These are phyloP conservation scores for Dalbergia cochinchinensis DNA, from an alignment of 306 rosid genomes.

Conservation along the genomic window DNA sequence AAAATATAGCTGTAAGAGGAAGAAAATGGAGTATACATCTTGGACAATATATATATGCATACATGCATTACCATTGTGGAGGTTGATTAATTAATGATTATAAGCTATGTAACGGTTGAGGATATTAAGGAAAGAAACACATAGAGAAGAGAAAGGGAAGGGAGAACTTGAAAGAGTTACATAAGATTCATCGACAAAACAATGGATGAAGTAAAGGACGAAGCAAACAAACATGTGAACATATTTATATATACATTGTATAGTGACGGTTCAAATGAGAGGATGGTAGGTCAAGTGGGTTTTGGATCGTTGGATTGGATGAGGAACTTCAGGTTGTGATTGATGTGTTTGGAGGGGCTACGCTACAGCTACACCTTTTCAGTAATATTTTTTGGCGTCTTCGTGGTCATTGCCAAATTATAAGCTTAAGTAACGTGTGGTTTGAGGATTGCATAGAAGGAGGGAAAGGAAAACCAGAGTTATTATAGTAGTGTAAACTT, in stretches of 20 bases:
- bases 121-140: constrained; percentile 8
- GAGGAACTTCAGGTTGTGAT: no score
- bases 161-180: constrained; percentile 47
- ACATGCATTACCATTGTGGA: constrained; percentile 46
- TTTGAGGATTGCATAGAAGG: background rate
- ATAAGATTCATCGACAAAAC: constrained; percentile 49
- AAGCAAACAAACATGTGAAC: constrained; percentile 3
- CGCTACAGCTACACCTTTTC: background rate
- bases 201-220: constrained; percentile 47
- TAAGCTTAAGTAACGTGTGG: background rate
- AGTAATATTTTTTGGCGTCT: background rate
- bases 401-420: background rate
- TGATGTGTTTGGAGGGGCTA: background rate
- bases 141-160: background rate
- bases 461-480: background rate
- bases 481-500: no score
- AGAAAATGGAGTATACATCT: background rate
- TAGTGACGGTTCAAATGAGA: constrained; percentile 49
- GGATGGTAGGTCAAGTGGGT: constrained; percentile 53
- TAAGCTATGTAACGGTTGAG: constrained; percentile 12
- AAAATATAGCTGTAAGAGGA: background rate
- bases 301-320: constrained; percentile 57
- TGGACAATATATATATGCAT: background rate
- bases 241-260: background rate
- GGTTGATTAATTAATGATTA: constrained; percentile 25